Evolutionary conservation across 2,329 filamentous ascomycete genomes (phyloP), one percentile per base, ranked within the genome.

Genomic region (Zarea fungicola): DNA sequence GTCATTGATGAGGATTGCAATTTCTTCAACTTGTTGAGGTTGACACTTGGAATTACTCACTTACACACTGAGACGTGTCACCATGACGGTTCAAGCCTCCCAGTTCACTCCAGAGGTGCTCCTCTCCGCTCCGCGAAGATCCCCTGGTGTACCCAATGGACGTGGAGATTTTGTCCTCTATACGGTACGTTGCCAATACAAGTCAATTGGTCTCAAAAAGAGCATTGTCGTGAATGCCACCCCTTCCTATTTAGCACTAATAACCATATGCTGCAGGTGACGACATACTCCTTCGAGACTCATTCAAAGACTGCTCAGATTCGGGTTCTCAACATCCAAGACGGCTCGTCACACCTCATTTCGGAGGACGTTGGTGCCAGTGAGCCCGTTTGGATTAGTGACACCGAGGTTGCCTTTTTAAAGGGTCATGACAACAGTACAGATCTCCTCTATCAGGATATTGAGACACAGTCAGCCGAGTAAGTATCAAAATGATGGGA

Each of bases 81-180:
- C 23, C 13, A 90, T 90, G 87, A 88, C 84, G 7, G 76, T 87
- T 62, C 76, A 77, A 56, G 83, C 84, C 9, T 73, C 75, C 57
- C 85, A 84, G 57, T 87, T 91, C 68, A 89, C 85, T 9, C 85
- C 87, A 5, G 80, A 89, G 72, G 84, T 88, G 56, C 75, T 93
- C 50, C 77, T 93, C 60, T 84, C 84, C 55, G 85, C 86, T 14
- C 86, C 87, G 26, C 81, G 88, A 49, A 81, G 87, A 41, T 87
- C 84, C 10, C 65, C 81, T 14, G 87, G 82, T 41, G 65, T 81
- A 1, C 87, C 87, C n/a, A 92, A 89, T 63, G 64, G 74, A 31
- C 73, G 78, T 45, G 85, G 84, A 36, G 80, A 78, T 47, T 72
- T 78, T 50, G 74, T 84, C 40, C 66, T 90, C 23, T 89, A 84